phyloP scores from a whole-genome alignment of 768 basidiomycete species.

The Rhodotorula taiwanensis region DNA sequence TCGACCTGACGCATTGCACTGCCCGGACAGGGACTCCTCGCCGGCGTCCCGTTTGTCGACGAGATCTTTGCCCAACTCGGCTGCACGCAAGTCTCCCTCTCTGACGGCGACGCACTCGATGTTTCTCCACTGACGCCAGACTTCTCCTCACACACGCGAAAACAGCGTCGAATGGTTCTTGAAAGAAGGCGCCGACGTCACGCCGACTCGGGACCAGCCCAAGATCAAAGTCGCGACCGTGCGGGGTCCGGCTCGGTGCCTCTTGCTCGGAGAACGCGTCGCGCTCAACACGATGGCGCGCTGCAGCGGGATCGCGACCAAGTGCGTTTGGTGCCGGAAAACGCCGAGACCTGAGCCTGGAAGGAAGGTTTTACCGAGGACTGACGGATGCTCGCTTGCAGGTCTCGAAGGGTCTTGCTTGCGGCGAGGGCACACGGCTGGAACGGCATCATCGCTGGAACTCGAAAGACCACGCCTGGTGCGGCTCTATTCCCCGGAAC shows the following conservation, averaged over 20 bases:
- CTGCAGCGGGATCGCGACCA: slow-evolving; percentile 93
- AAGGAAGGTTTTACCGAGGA: too few species aligned
- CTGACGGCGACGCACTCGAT: not conserved
- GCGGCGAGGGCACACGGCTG: slow-evolving; percentile 71
- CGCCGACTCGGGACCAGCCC: slow-evolving; percentile 61
- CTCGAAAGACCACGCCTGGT: slow-evolving; percentile 90
- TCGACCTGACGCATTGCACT: not conserved
- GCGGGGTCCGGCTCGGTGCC: slow-evolving; percentile 73
- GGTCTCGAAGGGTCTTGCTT: slow-evolving; percentile 74
- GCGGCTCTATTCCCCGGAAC: too few species aligned
- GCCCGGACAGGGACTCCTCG: slow-evolving; percentile 57
- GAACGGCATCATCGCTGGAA: slow-evolving; percentile 84
- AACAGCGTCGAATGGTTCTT: slow-evolving; percentile 88
- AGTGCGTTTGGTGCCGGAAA: slow-evolving; percentile 51
- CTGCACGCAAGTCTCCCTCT: slow-evolving; percentile 64
- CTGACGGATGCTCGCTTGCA: slow-evolving; percentile 42
- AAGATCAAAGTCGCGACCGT: slow-evolving; percentile 71
- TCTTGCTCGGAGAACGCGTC: slow-evolving; percentile 85
- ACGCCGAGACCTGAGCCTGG: too few species aligned
- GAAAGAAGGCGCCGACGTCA: slow-evolving; percentile 71
- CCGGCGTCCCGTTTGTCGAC: slow-evolving; percentile 90
- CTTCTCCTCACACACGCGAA: too few species aligned
- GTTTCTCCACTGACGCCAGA: too few species aligned
- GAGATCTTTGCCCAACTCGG: slow-evolving; percentile 83
- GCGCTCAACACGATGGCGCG: slow-evolving; percentile 88